Evolutionary conservation across 768 basidiomycete genomes (phyloP).

Genomic region (Tulasnella sp.): DNA sequence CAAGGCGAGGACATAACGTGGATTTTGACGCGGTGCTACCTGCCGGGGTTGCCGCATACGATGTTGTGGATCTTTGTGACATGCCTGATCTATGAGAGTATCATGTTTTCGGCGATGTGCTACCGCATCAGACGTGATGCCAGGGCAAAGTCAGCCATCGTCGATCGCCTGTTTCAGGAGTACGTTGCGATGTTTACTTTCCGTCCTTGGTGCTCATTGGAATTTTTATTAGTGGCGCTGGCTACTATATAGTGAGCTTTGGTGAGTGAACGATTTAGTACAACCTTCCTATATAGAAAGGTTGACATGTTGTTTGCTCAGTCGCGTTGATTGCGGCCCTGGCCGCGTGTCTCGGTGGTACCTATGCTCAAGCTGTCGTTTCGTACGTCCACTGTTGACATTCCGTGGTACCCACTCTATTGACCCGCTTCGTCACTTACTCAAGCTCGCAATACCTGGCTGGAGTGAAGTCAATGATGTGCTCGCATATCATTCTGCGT

Average conservation of each 20-base stretch:
- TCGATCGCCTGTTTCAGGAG: neutral
- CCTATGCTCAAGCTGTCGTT: neutral
- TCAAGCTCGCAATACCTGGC: neutral
- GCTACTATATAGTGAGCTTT: neutral
- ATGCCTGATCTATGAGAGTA: too few species aligned
- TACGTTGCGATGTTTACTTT: neutral
- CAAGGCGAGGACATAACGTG: too few species aligned
- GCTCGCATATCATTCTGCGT: conserved; percentile 7
- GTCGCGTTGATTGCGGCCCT: neutral
- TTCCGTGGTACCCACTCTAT: neutral
- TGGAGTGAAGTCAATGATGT: conserved; percentile 10
- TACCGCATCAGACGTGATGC: too few species aligned
- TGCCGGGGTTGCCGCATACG: too few species aligned
- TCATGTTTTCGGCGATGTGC: too few species aligned
- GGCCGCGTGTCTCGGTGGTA: neutral
- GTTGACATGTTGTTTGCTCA: neutral
- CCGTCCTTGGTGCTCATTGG: neutral
- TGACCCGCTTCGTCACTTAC: too few species aligned
- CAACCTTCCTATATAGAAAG: neutral
- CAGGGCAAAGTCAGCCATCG: too few species aligned
- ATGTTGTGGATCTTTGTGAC: too few species aligned
- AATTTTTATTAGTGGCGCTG: neutral
- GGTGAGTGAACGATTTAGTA: too few species aligned
- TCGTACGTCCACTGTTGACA: neutral
- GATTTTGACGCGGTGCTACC: too few species aligned